A percentile compares a stretch with the other conserved stretches of the same genome.
phyloP scores from a whole-genome alignment of 108 stramenopile species.

The Skeletonema potamos region DNA sequence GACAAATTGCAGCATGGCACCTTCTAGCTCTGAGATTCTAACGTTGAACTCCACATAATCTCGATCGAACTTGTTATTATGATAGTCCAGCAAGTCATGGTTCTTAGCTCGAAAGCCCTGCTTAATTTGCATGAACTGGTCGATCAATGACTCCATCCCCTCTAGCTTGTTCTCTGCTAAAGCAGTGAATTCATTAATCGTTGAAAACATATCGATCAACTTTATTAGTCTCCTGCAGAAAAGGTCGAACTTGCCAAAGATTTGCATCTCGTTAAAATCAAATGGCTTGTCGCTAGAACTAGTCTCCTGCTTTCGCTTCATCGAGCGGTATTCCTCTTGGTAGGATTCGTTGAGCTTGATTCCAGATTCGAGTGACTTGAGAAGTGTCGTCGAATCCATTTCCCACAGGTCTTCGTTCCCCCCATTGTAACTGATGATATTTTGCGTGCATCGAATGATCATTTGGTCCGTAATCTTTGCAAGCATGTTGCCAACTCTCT shows the following conservation, averaged over 20 bases:
- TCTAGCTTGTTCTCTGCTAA: conserved; percentile 85
- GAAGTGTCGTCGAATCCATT: conserved; percentile 68
- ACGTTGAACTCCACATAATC: conserved; percentile 94
- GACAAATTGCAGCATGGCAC: conserved; percentile 83
- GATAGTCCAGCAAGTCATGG: conserved; percentile 88
- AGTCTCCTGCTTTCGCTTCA: conserved; percentile 77
- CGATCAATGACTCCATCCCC: conserved; percentile 87
- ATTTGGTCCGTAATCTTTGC: conserved; percentile 89
- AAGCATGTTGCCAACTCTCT: conserved; percentile 73
- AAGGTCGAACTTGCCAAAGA: conserved; percentile 90
- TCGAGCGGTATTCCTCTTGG: conserved; percentile 87
- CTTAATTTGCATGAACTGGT: conserved; percentile 74
- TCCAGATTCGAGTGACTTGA: conserved; percentile 72
- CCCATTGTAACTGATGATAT: conserved; percentile 37
- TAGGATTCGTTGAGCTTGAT: conserved; percentile 88
- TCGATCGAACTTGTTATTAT: conserved; percentile 86
- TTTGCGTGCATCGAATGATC: conserved; percentile 81
- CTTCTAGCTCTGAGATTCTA: conserved; percentile 72
- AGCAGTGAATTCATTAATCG: conserved; percentile 82
- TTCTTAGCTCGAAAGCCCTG: conserved; percentile 74
- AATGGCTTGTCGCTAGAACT: conserved; percentile 86
- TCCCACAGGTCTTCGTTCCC: conserved; percentile 66
- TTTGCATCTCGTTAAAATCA: conserved; percentile 85
- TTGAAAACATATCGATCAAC: conserved; percentile 90
- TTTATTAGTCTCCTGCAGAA: conserved; percentile 90